Evolutionary conservation across 2,329 filamentous ascomycete species (phyloP), one percentile per base, ranked within the genome.

Genomic region (Phyllosticta capitalensis): DNA sequence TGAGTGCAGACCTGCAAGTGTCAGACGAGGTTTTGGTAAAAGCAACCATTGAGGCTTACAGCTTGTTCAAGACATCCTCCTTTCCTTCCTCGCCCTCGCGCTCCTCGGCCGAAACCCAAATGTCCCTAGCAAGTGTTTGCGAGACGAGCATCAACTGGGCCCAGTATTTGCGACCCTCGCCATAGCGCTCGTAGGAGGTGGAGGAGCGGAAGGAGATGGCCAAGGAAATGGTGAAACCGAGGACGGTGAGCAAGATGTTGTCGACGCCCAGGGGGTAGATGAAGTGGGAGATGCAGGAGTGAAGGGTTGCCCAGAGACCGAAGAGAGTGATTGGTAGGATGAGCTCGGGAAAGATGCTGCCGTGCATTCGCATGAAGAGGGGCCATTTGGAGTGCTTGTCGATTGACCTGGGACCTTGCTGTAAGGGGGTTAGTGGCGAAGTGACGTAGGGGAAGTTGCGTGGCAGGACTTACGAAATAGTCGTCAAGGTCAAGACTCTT

Each of bases 191-290:
- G 65, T 92, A 92, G 9, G 88, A 88, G 7, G 87, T 89, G 1
- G 86, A 85, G 63, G 82, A 88, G 61, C 88, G 84, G 75, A 92
- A 90, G 1, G 87, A 90, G 33, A 92, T 79, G n/a, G 85, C 82
- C 61, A 92, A 75, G 81, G 85, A 85, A 70, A 92, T 87, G 61
- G 92, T 86, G 75, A 92, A 91, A 86, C 88, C 88, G 52, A 88
- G 81, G 56, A 92, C 84, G 1, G 88, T 91, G 57, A 92, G 78
- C 20, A 91, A 77, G 30, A 90, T 79, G n/a, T 79, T 83, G 68
- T 81, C 80, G 63, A 91, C 83, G 52, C 79, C 80, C 19, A 86
- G 68, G 20, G 67, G 56, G 62, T 79, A 70, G 12, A 80, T 73
- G 54, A 74, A 74, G 59, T 76, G 65, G 12, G 75, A 77, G 65